Base-by-base conservation (phyloP, 257 asterid genomes). In the Pogostemon cablin region DNA sequence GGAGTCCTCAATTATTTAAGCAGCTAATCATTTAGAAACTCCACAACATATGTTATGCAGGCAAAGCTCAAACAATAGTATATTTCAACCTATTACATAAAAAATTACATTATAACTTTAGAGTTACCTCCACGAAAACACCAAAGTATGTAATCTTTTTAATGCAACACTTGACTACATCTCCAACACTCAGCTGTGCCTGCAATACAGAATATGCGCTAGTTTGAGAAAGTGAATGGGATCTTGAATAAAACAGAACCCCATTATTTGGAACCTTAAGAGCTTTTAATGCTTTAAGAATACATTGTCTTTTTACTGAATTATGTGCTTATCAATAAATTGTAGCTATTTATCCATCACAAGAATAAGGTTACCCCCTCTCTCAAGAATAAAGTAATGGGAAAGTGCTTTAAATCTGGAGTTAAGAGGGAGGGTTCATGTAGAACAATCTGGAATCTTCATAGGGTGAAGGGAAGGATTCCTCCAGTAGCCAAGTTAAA, bases 71-170 rank as follows among this genome's bases (percentile, higher is more conserved):
- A 10, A 67, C 43, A 53, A 56, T 20, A 66, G 40, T 6, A 68
- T 40, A 74, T 37, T 46, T 58, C 35, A 54, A 44, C 61, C 6
- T 9, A 20, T 20, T 34, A 7, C 32, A 69, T 41, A 72, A 43
- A 4, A 60, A 42, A 65, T 25, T 53, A 47, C 9, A 64, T 53
- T 3, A 50, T 7, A 74, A 63, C 41, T 35, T 42, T 59, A 49
- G 46, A 67, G 72, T 75, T 86, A 93, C 98, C 97, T 90, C 97
- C 40, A 91, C 98, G 74, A 93, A 93, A 79, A 93, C 76, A 17
- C 97, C 98, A 37, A 90, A 88, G 72, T 93, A 93, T 42, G 98
- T 89, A 43, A 90, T 91, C 85, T 93, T 93, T 72, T 74, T 91
- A 67, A 93, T 91, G 81, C 90, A 76, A 59, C 98, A 88, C 86